These are phyloP conservation scores for Lignosus rhinocerotis DNA, from an alignment of 1,284 basidiomycete genomes.

Conservation along the genomic window DNA sequence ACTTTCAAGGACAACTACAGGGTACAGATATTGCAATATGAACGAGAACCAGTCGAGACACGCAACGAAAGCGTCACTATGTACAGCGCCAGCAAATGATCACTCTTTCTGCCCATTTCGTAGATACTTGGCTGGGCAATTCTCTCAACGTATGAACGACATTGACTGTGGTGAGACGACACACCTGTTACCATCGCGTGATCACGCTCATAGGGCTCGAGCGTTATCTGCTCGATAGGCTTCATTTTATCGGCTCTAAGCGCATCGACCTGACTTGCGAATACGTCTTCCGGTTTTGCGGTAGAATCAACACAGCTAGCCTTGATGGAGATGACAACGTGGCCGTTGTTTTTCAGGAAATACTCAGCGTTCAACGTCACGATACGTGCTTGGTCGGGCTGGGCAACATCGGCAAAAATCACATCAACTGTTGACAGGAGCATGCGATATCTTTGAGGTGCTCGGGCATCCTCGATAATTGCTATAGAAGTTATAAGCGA, in stretches of 20 bases:
- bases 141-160: neutral
- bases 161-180: constrained; percentile 16
- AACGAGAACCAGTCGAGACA: constrained; percentile 11
- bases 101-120: constrained; percentile 39
- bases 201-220: constrained; percentile 84
- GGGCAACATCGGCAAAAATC: constrained; percentile 97
- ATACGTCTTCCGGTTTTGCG: constrained; percentile 86
- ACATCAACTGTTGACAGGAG: constrained; percentile 91
- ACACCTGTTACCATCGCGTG: constrained; percentile 80
- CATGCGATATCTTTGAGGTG: constrained; percentile 96
- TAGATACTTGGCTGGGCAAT: constrained; percentile 49
- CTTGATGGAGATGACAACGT: constrained; percentile 98
- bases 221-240: constrained; percentile 91
- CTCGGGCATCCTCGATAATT: constrained; percentile 95
- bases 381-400: constrained; percentile 98
- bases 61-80: constrained; percentile 10
- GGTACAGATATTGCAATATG: constrained; percentile 28
- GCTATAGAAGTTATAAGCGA: constrained; percentile 47
- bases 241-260: constrained; percentile 85
- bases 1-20: constrained; percentile 25
- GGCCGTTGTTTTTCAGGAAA: constrained; percentile 95
- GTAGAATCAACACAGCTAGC: constrained; percentile 99
- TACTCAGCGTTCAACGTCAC: constrained; percentile 92
- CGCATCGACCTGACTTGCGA: constrained; percentile 86
- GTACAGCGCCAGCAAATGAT: constrained; percentile 13